A percentile compares a stretch with the other conserved stretches of the same genome.
Evolutionary conservation across 768 basidiomycete species (phyloP).

Genomic region (Amanita pallidorosea): DNA sequence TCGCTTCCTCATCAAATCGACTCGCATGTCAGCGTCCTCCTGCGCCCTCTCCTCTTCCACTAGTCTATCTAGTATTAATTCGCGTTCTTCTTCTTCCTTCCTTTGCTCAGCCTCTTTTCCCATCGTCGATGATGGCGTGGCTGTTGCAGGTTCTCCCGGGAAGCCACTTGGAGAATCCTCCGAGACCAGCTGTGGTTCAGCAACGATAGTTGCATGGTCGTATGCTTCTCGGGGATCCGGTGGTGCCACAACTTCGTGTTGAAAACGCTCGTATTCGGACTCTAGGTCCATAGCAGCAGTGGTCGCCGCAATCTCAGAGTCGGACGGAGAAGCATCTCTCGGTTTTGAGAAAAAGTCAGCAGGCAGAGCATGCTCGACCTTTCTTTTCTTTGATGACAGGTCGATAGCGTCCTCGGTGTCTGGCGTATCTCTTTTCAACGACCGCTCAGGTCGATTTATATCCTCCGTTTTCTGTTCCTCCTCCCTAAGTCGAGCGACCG

Average conservation of each 20-base stretch:
- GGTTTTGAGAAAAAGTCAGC: constrained; percentile 76
- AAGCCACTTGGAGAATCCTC: constrained; percentile 36
- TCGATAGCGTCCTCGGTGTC: constrained; percentile 12
- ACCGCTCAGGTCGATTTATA: constrained; percentile 22
- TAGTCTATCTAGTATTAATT: constrained; percentile 76
- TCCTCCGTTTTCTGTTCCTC: constrained; percentile 29
- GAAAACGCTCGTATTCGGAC: constrained; percentile 51
- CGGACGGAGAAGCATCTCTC: constrained; percentile 32
- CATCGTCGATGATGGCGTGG: constrained; percentile 11
- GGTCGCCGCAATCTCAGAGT: constrained; percentile 29
- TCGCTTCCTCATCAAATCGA: constrained; percentile 50
- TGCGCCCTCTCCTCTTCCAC: constrained; percentile 79
- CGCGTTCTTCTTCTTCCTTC: constrained; percentile 18
- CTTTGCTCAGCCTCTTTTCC: constrained; percentile 15
- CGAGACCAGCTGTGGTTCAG: constrained; percentile 50
- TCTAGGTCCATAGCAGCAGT: constrained; percentile 50
- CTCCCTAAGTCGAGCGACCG: constrained; percentile 47
- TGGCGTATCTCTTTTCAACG: constrained; percentile 15
- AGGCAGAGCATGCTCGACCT: constrained; percentile 31
- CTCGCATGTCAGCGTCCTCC: constrained; percentile 79
- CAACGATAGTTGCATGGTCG: constrained; percentile 59
- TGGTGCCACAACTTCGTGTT: constrained; percentile 45
- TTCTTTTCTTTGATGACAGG: constrained; percentile 10
- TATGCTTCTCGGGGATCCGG: constrained; percentile 40
- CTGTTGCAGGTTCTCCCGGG: constrained; percentile 3